Evolutionary conservation across 2,329 filamentous ascomycete genomes (phyloP).

Genomic region (Fusarium subglutinans): DNA sequence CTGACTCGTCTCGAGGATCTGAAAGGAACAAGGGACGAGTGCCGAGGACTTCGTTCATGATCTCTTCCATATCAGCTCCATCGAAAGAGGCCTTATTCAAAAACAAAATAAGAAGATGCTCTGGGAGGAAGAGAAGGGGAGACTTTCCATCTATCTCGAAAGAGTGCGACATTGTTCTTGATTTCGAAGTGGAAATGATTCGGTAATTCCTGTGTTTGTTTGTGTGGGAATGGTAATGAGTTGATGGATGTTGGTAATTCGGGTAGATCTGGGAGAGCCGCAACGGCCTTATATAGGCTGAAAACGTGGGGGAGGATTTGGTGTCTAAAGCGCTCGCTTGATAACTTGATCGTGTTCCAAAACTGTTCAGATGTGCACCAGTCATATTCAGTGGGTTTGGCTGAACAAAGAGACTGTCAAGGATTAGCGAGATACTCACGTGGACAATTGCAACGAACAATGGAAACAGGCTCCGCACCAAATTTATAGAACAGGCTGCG

Average conservation of each 20-base stretch:
- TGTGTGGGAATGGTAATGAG: too few relatives aligned
- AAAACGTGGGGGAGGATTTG: too few relatives aligned
- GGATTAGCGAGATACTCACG: too few relatives aligned
- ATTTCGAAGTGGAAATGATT: neutral
- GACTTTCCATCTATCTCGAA: neutral
- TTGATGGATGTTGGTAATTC: too few relatives aligned
- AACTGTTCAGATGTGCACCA: neutral
- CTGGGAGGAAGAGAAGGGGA: neutral
- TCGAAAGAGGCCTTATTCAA: neutral
- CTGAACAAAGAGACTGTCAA: neutral
- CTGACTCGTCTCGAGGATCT: neutral
- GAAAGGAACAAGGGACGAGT: neutral
- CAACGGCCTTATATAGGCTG: neutral
- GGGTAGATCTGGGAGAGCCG: neutral
- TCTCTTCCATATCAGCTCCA: neutral
- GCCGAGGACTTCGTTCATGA: neutral
- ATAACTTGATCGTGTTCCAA: neutral
- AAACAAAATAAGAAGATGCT: neutral
- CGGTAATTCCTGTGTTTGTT: neutral
- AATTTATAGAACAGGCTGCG: fast-evolving
- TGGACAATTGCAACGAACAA: neutral
- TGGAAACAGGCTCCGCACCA: fast-evolving
- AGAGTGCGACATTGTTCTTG: neutral
- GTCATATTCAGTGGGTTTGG: neutral
- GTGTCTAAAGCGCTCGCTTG: neutral